phyloP scores from a whole-genome alignment of 2,329 filamentous ascomycete species.

The Pseudocercospora ulei region DNA sequence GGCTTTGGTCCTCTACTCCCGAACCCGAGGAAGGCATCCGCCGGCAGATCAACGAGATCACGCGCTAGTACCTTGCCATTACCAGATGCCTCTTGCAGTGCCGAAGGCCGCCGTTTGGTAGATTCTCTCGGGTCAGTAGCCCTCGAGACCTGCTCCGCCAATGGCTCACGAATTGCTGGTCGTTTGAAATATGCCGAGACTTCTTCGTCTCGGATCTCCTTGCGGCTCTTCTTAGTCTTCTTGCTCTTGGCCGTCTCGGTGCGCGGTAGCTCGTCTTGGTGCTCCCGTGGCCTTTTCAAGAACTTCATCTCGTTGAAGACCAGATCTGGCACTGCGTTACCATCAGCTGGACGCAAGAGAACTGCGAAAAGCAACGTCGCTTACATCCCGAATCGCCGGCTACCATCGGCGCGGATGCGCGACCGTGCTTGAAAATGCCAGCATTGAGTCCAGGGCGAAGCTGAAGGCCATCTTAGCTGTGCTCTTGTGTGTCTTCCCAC shows the following conservation, averaged over 20 bases:
- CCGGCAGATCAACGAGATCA: constrained; percentile 32
- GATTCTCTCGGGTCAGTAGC: background rate
- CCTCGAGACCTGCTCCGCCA: constrained; percentile 3
- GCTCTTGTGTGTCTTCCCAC: background rate
- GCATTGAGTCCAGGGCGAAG: constrained; percentile 37
- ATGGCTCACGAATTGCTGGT: constrained; percentile 5
- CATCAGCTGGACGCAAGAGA: constrained; percentile 25
- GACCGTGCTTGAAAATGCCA: constrained; percentile 44
- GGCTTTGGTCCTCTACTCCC: constrained; percentile 32
- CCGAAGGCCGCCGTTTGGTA: too few species aligned
- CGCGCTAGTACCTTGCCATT: background rate
- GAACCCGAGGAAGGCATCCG: constrained; percentile 35
- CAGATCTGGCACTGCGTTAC: constrained; percentile 43
- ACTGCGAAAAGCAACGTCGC: constrained; percentile 28
- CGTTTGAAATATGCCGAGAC: constrained; percentile 41
- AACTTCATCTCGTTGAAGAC: constrained; percentile 47
- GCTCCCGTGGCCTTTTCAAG: constrained; percentile 35
- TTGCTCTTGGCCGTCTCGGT: constrained; percentile 28
- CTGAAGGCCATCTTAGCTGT: constrained; percentile 26
- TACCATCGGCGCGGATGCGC: constrained; percentile 39
- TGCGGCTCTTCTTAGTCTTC: constrained; percentile 31
- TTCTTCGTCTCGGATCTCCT: constrained; percentile 35
- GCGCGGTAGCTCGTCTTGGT: constrained; percentile 22
- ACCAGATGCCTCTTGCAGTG: background rate
- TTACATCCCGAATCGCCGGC: constrained; percentile 35